Conservation (phyloP, 805 yeast species). For the Pichia phayaonensis region DNA sequence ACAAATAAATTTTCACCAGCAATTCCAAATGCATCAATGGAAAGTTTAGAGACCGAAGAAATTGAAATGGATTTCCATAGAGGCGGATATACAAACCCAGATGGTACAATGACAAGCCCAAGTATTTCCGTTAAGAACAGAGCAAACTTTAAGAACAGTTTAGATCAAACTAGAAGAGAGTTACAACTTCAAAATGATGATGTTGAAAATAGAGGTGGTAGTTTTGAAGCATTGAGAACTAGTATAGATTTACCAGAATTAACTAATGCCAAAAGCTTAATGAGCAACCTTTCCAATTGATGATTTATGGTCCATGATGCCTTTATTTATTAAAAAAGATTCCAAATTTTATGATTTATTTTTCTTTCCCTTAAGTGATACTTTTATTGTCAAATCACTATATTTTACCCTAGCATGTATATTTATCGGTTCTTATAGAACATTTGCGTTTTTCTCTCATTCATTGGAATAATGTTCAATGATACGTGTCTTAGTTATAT, state of each 20-base stretch:
- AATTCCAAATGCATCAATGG: constrained; percentile 29
- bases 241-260: constrained; percentile 33
- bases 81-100: constrained; percentile 9
- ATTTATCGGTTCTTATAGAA: neutral
- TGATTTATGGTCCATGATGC: neutral
- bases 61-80: constrained; percentile 37
- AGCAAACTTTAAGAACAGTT: constrained; percentile 5
- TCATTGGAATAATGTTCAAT: neutral
- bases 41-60: constrained; percentile 40
- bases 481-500: neutral
- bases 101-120: constrained; percentile 30
- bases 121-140: constrained; percentile 20
- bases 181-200: constrained; percentile 11
- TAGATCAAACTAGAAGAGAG: constrained; percentile 21
- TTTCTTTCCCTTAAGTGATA: neutral
- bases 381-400: neutral
- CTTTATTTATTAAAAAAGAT: too few relatives aligned
- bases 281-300: constrained; percentile 20
- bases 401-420: neutral
- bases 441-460: neutral
- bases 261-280: constrained; percentile 29
- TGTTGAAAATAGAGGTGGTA: constrained; percentile 15
- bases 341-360: neutral
- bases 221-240: constrained; percentile 26
- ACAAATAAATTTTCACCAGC: constrained; percentile 22